Percentiles rank a stretch among this genome's conserved stretches.
These are phyloP conservation scores for Pythium aquatile DNA, from an alignment of 352 stramenopile species.

Conservation along the genomic window DNA sequence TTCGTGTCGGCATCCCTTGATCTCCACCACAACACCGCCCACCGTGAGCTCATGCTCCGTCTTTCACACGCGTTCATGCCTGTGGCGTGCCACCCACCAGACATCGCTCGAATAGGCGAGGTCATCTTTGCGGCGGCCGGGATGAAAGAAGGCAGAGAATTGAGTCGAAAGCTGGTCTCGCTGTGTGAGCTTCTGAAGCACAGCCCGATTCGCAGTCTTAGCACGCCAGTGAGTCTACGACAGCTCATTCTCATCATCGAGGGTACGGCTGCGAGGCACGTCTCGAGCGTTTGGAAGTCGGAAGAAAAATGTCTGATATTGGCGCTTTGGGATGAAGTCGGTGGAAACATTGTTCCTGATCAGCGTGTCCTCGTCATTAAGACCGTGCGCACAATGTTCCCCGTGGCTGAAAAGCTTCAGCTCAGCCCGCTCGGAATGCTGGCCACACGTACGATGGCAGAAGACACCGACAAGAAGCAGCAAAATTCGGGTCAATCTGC, in stretches of 20 bases:
- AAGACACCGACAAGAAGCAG: slow-evolving; percentile 6
- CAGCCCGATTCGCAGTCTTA: slow-evolving; percentile 24
- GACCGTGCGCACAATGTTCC: slow-evolving; percentile 39
- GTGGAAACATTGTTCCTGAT: slow-evolving; percentile 40
- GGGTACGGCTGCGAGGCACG: slow-evolving; percentile 12
- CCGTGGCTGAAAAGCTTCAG: slow-evolving; percentile 36
- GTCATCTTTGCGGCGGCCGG: slow-evolving; percentile 36
- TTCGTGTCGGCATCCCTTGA: slow-evolving; percentile 38
- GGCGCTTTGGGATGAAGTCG: slow-evolving; percentile 51
- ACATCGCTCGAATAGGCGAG: slow-evolving; percentile 36
- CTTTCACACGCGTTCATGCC: slow-evolving; percentile 46
- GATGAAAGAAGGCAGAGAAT: slow-evolving; percentile 39
- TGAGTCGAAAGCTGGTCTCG: slow-evolving; percentile 39
- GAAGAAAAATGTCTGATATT: slow-evolving; percentile 46
- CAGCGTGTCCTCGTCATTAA: slow-evolving; percentile 43
- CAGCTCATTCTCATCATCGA: slow-evolving; percentile 32
- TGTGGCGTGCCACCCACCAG: slow-evolving; percentile 33
- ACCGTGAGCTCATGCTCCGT: slow-evolving; percentile 48
- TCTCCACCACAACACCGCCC: slow-evolving; percentile 21
- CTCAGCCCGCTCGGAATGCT: slow-evolving; percentile 30
- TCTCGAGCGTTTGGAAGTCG: slow-evolving; percentile 25
- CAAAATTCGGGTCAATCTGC: not conserved
- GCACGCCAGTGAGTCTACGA: slow-evolving; percentile 23
- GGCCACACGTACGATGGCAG: not conserved
- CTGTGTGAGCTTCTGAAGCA: slow-evolving; percentile 37